Conservation (phyloP, 768 basidiomycete species). For the Naematelia encephala region DNA sequence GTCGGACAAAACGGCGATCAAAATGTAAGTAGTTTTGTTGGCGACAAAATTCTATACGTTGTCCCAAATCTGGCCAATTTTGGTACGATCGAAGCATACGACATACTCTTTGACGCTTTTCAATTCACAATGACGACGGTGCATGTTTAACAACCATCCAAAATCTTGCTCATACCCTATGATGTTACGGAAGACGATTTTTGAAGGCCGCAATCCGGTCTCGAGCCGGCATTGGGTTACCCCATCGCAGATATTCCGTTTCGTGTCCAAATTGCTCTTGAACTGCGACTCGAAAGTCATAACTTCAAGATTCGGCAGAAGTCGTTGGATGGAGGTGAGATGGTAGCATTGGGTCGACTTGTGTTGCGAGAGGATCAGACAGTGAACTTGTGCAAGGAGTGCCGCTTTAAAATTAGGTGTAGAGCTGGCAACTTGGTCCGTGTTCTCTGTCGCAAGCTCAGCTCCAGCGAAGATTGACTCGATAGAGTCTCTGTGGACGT, state of each 20-base stretch:
- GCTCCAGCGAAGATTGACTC: neutral
- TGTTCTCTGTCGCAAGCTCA: no score
- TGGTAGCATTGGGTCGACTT: neutral
- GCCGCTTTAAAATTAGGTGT: neutral
- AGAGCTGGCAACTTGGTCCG: no score
- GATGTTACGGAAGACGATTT: neutral
- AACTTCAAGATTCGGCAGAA: neutral
- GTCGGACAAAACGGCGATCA: no score
- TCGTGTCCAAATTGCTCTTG: neutral
- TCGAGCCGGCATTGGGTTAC: neutral
- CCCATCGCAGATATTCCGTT: neutral
- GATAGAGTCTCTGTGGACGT: neutral
- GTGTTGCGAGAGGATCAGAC: neutral
- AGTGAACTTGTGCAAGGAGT: neutral
- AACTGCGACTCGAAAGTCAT: neutral
- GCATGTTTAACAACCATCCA: no score
- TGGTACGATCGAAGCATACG: neutral
- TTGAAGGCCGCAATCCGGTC: neutral
- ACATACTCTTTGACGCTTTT: neutral
- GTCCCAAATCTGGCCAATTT: neutral
- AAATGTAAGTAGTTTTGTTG: no score
- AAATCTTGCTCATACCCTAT: neutral
- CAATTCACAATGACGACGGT: neutral
- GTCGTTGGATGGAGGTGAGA: neutral
- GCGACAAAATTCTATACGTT: no score